These are phyloP conservation scores for Termitomyces sp. DNA, from an alignment of 768 basidiomycete species.

Conservation along the genomic window DNA sequence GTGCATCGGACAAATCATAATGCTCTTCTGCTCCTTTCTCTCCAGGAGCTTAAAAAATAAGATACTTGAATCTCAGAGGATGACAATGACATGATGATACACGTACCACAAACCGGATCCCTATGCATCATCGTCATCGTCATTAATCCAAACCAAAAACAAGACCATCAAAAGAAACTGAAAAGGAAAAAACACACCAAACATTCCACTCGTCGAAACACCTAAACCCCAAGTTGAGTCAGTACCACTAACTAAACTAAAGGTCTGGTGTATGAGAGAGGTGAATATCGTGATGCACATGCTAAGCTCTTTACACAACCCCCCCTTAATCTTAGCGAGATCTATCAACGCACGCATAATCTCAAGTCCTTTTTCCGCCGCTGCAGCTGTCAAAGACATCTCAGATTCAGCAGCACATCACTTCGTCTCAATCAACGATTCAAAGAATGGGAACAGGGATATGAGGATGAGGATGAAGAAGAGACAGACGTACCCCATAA, in stretches of 20 bases:
- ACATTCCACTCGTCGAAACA: slow-evolving; percentile 60
- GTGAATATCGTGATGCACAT: too few relatives aligned
- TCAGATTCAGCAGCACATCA: not conserved
- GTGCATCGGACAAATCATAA: slow-evolving; percentile 50
- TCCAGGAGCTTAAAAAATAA: slow-evolving; percentile 31
- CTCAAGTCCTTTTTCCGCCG: slow-evolving; percentile 50
- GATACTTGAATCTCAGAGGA: not conserved
- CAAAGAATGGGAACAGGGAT: too few relatives aligned
- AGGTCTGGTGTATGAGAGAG: too few relatives aligned
- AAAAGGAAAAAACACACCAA: slow-evolving; percentile 27
- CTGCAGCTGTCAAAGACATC: slow-evolving; percentile 30
- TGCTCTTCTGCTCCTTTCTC: slow-evolving; percentile 49
- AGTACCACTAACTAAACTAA: too few relatives aligned
- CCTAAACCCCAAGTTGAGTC: too few relatives aligned
- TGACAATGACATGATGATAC: too few relatives aligned
- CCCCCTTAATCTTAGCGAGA: slow-evolving; percentile 40
- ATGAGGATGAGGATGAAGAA: not conserved
- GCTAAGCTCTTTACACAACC: slow-evolving; percentile 31
- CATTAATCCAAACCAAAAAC: too few relatives aligned
- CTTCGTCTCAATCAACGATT: too few relatives aligned
- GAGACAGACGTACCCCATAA: slow-evolving; percentile 38
- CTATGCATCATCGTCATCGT: too few relatives aligned
- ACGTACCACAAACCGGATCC: slow-evolving; percentile 40
- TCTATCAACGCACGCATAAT: slow-evolving; percentile 49
- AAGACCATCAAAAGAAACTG: not conserved